These are phyloP conservation scores for Aspergillus sp. DNA, from an alignment of 2,329 filamentous ascomycete genomes.

Conservation along the genomic window DNA sequence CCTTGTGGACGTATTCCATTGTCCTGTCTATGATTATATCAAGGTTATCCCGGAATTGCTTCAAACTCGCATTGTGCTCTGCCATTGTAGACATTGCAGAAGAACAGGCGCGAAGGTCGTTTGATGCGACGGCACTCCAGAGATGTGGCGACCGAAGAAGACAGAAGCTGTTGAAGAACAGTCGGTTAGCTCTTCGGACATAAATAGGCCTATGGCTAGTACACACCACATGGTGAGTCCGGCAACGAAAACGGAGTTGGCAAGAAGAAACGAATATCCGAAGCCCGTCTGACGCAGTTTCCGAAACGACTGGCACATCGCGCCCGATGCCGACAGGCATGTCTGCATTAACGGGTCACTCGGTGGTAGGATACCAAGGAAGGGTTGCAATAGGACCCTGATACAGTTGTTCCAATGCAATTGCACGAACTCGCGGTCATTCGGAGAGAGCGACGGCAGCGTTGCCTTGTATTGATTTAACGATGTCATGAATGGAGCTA, in stretches of 20 bases:
- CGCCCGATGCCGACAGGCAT: slow-evolving; percentile 15
- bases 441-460: slow-evolving; percentile 8
- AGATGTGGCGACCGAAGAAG: slow-evolving; percentile 20
- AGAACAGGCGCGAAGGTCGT: slow-evolving; percentile 22
- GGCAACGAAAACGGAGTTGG: slow-evolving; percentile 95
- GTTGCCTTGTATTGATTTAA: slow-evolving; percentile 14
- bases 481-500: slow-evolving; percentile 9
- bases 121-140: slow-evolving; percentile 18
- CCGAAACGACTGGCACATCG: slow-evolving; percentile 25
- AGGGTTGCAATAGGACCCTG: slow-evolving; percentile 18
- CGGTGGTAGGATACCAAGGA: slow-evolving; percentile 12
- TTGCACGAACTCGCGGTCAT: slow-evolving; percentile 18
- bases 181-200: slow-evolving; percentile 61
- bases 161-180: slow-evolving; percentile 13
- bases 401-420: slow-evolving; percentile 24
- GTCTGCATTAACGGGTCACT: slow-evolving; percentile 11
- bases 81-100: slow-evolving; percentile 21
- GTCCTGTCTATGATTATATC: slow-evolving; percentile 19
- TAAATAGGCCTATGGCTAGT: slow-evolving; percentile 67
- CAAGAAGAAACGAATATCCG: slow-evolving; percentile 86
- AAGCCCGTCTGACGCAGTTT: slow-evolving; percentile 97
- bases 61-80: slow-evolving; percentile 17
- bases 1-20: slow-evolving; percentile 14
- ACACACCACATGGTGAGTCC: slow-evolving; percentile 82
- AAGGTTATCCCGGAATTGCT: slow-evolving; percentile 18